These are phyloP conservation scores for Trametes pubescens DNA, from an alignment of 1,284 basidiomycete species.

Conservation along the genomic window DNA sequence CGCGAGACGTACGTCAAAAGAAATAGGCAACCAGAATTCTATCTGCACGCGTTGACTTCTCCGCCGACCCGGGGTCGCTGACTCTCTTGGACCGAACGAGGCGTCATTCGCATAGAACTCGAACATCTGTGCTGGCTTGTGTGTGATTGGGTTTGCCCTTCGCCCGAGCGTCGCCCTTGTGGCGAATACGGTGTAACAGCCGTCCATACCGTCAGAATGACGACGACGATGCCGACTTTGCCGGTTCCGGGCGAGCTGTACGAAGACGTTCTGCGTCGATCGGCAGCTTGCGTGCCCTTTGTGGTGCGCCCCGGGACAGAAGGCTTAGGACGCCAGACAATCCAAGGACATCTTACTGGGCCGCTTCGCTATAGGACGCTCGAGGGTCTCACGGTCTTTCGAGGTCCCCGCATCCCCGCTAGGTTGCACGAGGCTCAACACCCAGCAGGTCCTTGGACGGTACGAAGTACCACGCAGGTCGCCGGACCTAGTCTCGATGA, in stretches of 20 bases:
- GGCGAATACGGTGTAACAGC: background rate
- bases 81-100: slow-evolving; percentile 1
- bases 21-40: slow-evolving; percentile 36
- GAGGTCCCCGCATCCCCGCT: slow-evolving; percentile 27
- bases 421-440: slow-evolving; percentile 29
- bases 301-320: slow-evolving; percentile 23
- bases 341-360: slow-evolving; percentile 22
- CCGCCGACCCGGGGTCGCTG: slow-evolving; percentile 2
- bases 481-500: slow-evolving; percentile 1
- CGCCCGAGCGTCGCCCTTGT: background rate
- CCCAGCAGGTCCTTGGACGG: slow-evolving; percentile 19
- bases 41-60: slow-evolving; percentile 12
- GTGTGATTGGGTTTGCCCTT: background rate
- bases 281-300: slow-evolving; percentile 27
- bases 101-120: slow-evolving; percentile 4
- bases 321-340: slow-evolving; percentile 23
- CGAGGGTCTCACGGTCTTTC: slow-evolving; percentile 29
- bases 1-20: slow-evolving; percentile 37
- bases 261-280: slow-evolving; percentile 33
- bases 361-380: slow-evolving; percentile 31
- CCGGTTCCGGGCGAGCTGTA: slow-evolving; percentile 21
- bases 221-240: slow-evolving; percentile 22
- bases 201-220: background rate
- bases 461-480: slow-evolving; percentile 10
- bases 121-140: background rate